phyloP scores from a whole-genome alignment of 768 basidiomycete species.

The Lactarius evosmus region DNA sequence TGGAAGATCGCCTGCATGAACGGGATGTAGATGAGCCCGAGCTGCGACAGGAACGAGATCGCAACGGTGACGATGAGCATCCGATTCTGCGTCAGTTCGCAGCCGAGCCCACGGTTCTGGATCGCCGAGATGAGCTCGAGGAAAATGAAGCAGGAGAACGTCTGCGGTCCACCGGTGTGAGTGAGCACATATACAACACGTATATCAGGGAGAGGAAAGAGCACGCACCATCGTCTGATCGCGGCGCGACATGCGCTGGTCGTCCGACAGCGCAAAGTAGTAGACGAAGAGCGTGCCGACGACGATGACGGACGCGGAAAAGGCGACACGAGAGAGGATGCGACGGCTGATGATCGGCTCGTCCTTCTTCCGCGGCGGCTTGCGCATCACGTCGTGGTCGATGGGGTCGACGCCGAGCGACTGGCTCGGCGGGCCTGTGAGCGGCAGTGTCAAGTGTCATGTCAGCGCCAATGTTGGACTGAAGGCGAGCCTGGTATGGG shows the following conservation, averaged over 20 bases:
- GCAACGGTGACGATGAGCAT: constrained; percentile 90
- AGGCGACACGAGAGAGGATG: constrained; percentile 78
- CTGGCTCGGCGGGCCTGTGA: constrained; percentile 85
- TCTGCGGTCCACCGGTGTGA: too few species aligned
- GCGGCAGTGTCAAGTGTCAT: constrained; percentile 4
- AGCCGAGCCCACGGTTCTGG: constrained; percentile 90
- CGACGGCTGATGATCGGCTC: constrained; percentile 79
- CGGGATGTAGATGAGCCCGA: constrained; percentile 85
- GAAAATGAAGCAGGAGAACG: constrained; percentile 96
- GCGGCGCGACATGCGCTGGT: constrained; percentile 65
- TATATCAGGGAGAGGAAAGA: background rate
- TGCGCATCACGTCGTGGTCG: constrained; percentile 87
- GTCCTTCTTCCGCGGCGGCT: constrained; percentile 87
- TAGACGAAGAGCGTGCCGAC: constrained; percentile 86
- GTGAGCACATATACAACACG: constrained; percentile 9
- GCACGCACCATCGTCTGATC: constrained; percentile 90
- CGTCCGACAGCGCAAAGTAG: constrained; percentile 76
- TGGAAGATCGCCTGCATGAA: constrained; percentile 92
- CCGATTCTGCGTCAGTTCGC: constrained; percentile 76
- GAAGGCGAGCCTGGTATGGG: constrained; percentile 5
- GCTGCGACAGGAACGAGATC: constrained; percentile 79
- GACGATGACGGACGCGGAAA: constrained; percentile 91
- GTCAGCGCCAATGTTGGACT: background rate
- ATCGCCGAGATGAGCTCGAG: constrained; percentile 93
- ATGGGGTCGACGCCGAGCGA: constrained; percentile 96